Conservation (phyloP, 176 grass and related monocot species). For the Musa itinerans region DNA sequence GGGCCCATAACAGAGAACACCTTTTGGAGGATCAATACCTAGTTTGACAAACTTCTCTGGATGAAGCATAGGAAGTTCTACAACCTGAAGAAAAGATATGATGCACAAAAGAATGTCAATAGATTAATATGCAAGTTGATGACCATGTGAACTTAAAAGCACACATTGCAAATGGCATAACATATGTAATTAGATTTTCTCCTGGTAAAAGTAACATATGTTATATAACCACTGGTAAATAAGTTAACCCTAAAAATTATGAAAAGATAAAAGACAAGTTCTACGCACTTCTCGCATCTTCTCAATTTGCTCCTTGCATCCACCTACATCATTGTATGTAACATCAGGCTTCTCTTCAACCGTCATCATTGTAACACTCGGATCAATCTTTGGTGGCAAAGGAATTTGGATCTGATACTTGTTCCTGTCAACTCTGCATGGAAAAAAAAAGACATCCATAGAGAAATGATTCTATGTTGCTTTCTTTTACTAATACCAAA, state of each 20-base stretch:
- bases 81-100: slow-evolving; percentile 35
- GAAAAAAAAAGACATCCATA: slow-evolving; percentile 4
- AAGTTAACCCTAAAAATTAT: background rate
- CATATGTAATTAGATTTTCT: background rate
- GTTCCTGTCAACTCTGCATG: slow-evolving; percentile 76
- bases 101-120: background rate
- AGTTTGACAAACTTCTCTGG: slow-evolving; percentile 95
- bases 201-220: background rate
- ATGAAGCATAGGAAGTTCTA: slow-evolving; percentile 97
- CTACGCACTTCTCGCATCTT: background rate
- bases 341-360: background rate
- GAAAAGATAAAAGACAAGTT: background rate
- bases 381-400: slow-evolving; percentile 47
- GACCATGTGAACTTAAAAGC: slow-evolving; percentile 1
- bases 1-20: slow-evolving; percentile 84
- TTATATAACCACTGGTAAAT: background rate
- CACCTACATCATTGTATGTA: slow-evolving; percentile 11
- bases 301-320: slow-evolving; percentile 73
- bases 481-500: too few relatives aligned
- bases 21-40: slow-evolving; percentile 84
- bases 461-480: too few relatives aligned
- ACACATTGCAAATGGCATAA: background rate
- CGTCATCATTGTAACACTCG: background rate
- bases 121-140: background rate
- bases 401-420: slow-evolving; percentile 97